Percentiles rank a stretch among this genome's conserved stretches.
phyloP scores from a whole-genome alignment of 2,329 filamentous ascomycete species.

The Arthrobotrys iridis region DNA sequence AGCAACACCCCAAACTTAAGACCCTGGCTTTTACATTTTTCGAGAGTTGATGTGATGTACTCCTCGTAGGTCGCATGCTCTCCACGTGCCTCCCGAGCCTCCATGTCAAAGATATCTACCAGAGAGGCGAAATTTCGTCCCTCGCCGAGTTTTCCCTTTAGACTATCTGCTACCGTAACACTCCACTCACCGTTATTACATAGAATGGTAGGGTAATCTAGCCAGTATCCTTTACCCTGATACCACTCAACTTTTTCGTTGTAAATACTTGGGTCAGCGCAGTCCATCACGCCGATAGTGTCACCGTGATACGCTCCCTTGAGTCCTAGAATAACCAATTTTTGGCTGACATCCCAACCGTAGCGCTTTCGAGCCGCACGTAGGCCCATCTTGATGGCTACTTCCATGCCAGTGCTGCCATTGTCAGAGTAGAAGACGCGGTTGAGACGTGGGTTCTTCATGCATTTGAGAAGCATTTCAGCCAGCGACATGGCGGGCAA shows the following conservation, averaged over 20 bases:
- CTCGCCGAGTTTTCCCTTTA: slow-evolving; percentile 65
- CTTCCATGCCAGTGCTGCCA: slow-evolving; percentile 83
- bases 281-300: slow-evolving; percentile 89
- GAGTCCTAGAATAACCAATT: slow-evolving; percentile 75
- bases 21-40: slow-evolving; percentile 66
- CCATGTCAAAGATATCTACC: slow-evolving; percentile 70
- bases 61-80: slow-evolving; percentile 68
- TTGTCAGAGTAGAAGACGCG: slow-evolving; percentile 87
- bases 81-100: slow-evolving; percentile 64
- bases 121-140: slow-evolving; percentile 65
- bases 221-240: slow-evolving; percentile 79
- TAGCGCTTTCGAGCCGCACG: slow-evolving; percentile 75
- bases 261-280: slow-evolving; percentile 77
- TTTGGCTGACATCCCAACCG: slow-evolving; percentile 69
- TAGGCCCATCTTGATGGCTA: slow-evolving; percentile 85
- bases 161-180: slow-evolving; percentile 67
- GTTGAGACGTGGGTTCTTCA: slow-evolving; percentile 72
- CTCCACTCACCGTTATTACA: slow-evolving; percentile 74
- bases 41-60: too few relatives aligned
- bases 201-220: slow-evolving; percentile 78
- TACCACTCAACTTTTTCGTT: slow-evolving; percentile 92
- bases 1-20: slow-evolving; percentile 79
- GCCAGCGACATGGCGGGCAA: slow-evolving; percentile 77
- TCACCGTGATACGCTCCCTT: slow-evolving; percentile 87
- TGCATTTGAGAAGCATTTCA: slow-evolving; percentile 69